Evolutionary conservation across 2,329 filamentous ascomycete genomes (phyloP), one percentile per base, ranked within the genome.

Genomic region (Ceratocystiopsis minuta): DNA sequence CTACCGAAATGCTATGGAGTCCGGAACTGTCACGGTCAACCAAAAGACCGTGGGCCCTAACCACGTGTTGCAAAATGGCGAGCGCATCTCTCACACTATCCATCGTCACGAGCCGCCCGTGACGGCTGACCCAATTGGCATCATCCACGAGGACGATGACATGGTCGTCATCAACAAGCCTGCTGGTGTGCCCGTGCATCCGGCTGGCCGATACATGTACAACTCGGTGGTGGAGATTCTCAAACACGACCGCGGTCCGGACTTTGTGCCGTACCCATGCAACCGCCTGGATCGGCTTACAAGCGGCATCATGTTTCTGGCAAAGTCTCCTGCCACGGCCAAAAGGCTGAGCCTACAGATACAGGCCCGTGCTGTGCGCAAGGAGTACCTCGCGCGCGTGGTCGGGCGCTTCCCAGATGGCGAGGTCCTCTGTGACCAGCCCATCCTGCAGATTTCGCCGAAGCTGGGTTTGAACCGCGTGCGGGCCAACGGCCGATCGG

Each of bases 121-220:
- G 31, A 87, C 84, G 2, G 78, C 76, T 15, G 73, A 82, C 36
- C 74, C 82, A 0, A 79, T 98, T 39, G 74, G 72, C 15, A 71
- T 95, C 37, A 76, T 98, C 34, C 81, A 94, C 59, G 90, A 98
- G 59, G 85, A 94, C 51, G 75, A 92, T 37, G 80, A 87, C 50
- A 79, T 98, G 66, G 80, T 98, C 45, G 87, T 96, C 47, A 93
- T 98, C 57, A 86, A 95, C 63, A 98, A 98, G 60, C 90, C 90
- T 0, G 80, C 88, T 0, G 90, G 90, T 7, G 78, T 98, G 35
- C 90, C 90, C 0, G 90, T 98, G 0, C 90, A 98, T 58, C 84
- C 90, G 6, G 88, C 90, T 1, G 90, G 90, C 6, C 77, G 90
- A 39, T 98, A 98, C 65, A 86, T 88, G 58, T 93, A 81, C 67